Evolutionary conservation across 1,284 basidiomycete species (phyloP).

Genomic region (Boletus sp.): DNA sequence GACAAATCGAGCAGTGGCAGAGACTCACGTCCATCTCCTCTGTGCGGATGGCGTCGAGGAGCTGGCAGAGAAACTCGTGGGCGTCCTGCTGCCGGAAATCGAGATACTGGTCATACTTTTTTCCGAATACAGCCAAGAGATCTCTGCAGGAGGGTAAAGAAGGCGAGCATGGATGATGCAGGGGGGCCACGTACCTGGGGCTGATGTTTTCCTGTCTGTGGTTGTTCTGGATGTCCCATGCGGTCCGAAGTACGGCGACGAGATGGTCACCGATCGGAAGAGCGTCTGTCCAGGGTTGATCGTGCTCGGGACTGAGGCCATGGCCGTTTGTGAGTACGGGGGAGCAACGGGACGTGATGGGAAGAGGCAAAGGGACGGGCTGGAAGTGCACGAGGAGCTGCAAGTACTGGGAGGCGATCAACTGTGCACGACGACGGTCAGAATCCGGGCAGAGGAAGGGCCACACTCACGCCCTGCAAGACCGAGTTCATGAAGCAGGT

Average conservation of each 20-base stretch:
- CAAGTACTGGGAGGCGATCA: constrained; percentile 62
- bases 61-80: constrained; percentile 85
- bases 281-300: constrained; percentile 48
- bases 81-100: constrained; percentile 93
- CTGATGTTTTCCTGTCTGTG: constrained; percentile 50
- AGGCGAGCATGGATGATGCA: not conserved
- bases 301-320: constrained; percentile 46
- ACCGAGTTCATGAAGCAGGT: constrained; percentile 94
- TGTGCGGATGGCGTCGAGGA: constrained; percentile 92
- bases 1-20: not conserved
- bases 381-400: constrained; percentile 58
- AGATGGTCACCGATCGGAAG: constrained; percentile 69
- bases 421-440: constrained; percentile 33
- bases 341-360: constrained; percentile 47
- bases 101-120: constrained; percentile 90
- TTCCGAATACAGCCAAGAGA: constrained; percentile 66
- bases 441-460: not conserved
- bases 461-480: constrained; percentile 58
- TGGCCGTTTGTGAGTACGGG: constrained; percentile 67
- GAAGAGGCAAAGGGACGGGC: constrained; percentile 39
- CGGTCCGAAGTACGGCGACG: constrained; percentile 49
- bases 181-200: constrained; percentile 46
- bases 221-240: constrained; percentile 57
- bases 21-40: constrained; percentile 84
- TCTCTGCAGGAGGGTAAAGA: constrained; percentile 37